Percentiles rank a stretch among this genome's conserved stretches.
Conservation (phyloP, 2,329 filamentous ascomycete species). For the Pseudogymnoascus sp. region DNA sequence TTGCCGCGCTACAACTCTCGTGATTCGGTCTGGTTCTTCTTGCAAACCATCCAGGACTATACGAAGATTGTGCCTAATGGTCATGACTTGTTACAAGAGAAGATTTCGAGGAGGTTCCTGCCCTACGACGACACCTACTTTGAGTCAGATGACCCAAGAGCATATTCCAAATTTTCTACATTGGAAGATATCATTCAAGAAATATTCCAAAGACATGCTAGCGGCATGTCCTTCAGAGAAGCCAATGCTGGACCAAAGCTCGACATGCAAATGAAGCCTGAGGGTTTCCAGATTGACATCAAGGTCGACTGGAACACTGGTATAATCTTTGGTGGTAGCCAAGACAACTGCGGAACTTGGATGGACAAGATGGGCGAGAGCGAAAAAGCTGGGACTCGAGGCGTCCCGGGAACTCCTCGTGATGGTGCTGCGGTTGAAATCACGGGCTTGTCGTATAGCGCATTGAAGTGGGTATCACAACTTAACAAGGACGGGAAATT, state of each 20-base stretch:
- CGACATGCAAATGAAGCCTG: constrained; percentile 85
- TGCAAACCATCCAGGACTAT: constrained; percentile 95
- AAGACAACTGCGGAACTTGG: constrained; percentile 95
- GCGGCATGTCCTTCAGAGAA: constrained; percentile 85
- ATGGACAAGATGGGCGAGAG: constrained; percentile 99
- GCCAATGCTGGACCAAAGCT: constrained; percentile 84
- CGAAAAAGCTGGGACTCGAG: constrained; percentile 80
- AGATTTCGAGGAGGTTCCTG: constrained; percentile 75
- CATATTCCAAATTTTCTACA: constrained; percentile 77
- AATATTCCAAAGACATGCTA: constrained; percentile 82
- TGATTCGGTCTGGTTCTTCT: constrained; percentile 96
- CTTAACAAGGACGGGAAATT: constrained; percentile 63
- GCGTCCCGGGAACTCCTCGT: constrained; percentile 88
- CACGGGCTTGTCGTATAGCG: constrained; percentile 85
- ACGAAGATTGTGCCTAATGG: constrained; percentile 74
- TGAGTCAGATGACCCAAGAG: constrained; percentile 65
- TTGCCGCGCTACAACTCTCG: constrained; percentile 89
- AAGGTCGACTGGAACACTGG: constrained; percentile 86
- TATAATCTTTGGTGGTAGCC: constrained; percentile 88
- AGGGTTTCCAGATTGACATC: constrained; percentile 88
- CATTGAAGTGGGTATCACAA: constrained; percentile 67
- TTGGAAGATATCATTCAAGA: constrained; percentile 90
- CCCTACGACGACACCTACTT: constrained; percentile 98
- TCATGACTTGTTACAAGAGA: constrained; percentile 61
- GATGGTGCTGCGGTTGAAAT: constrained; percentile 95